Base-by-base conservation (phyloP, 2,329 filamentous ascomycete species). In the Clarireedia homoeocarpa region DNA sequence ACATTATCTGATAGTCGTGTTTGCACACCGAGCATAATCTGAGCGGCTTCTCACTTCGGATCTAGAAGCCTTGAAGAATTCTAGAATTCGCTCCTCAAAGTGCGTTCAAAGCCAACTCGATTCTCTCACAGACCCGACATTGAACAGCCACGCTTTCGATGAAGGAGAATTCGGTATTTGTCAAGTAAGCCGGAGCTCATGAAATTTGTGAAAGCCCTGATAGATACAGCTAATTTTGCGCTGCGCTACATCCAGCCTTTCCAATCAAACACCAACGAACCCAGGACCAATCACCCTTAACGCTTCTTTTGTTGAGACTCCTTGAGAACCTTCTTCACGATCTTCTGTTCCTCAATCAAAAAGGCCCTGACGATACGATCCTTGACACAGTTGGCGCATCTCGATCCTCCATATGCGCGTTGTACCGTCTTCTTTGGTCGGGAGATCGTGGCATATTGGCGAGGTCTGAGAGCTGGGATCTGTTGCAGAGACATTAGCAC, bases 271-370 rank as follows among this genome's bases (percentile, higher is more conserved):
- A 57, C 66, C 64, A 66, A 67, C 65, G 62, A 62, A 69, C 65
- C 62, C 63, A 59, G 55, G 62, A 61, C 39, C 60, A 61, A 59
- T 59, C 61, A 50, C 51, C 51, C 59, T 63, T 69, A 69, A 65
- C 62, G 65, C 62, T 68, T 69, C 66, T 70, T 84, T 82, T 89
- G 88, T 81, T 95, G 89, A 63, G 82, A 84, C 84, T 97, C 92
- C 88, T 96, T 96, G 75, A 97, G 85, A 71, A 99, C 94, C 89
- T 99, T 99, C 91, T 99, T 99, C 79, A 99, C 94, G 71, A 99
- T 97, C 89, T 99, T 99, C 84, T 99, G 94, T 86, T 99, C 94
- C 83, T 99, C 95, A 67, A 99, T 97, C 76, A 99, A 81, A 87
- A 99, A 99, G 65, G 94, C 94, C 70, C 94, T 90, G 69, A 96